Conservation (phyloP, 2,329 filamentous ascomycete genomes). For the Colletotrichum eremochloae region DNA sequence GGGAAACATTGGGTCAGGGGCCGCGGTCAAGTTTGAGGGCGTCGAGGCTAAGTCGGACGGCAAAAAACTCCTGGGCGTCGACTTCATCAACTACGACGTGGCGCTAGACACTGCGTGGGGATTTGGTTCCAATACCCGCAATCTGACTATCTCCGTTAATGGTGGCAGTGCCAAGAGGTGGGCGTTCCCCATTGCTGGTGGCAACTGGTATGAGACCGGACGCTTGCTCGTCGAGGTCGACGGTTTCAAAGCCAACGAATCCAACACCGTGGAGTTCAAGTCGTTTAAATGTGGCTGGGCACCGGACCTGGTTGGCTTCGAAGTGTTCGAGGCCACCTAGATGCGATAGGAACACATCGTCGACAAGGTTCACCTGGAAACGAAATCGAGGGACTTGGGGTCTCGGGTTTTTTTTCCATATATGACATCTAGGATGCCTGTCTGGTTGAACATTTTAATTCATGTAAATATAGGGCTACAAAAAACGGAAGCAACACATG, state of each 20-base stretch:
- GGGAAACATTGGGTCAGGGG: constrained; percentile 51
- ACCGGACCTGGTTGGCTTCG: constrained; percentile 60
- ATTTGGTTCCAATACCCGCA: constrained; percentile 62
- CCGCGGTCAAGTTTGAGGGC: constrained; percentile 53
- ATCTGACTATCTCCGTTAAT: constrained; percentile 65
- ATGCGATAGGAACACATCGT: too few species aligned
- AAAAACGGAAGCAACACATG: constrained; percentile 4
- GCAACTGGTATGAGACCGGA: constrained; percentile 64
- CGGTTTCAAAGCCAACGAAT: constrained; percentile 58
- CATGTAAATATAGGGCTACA: neutral
- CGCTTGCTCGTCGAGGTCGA: constrained; percentile 59
- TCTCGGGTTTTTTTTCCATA: too few species aligned
- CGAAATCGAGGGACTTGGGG: neutral
- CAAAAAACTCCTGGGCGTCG: constrained; percentile 58
- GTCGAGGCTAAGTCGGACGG: constrained; percentile 50
- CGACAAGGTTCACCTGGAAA: neutral
- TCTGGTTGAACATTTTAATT: neutral
- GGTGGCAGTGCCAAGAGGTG: constrained; percentile 56
- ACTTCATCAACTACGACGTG: constrained; percentile 67
- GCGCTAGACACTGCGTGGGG: constrained; percentile 50
- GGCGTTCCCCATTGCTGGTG: constrained; percentile 63
- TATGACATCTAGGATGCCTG: too few species aligned
- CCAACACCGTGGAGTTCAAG: constrained; percentile 54
- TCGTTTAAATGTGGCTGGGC: constrained; percentile 46
- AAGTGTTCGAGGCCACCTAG: constrained; percentile 42